A percentile compares a stretch with the other conserved stretches of the same genome.
These are phyloP conservation scores for Cerrena zonata DNA, from an alignment of 1,284 basidiomycete species.

Conservation along the genomic window DNA sequence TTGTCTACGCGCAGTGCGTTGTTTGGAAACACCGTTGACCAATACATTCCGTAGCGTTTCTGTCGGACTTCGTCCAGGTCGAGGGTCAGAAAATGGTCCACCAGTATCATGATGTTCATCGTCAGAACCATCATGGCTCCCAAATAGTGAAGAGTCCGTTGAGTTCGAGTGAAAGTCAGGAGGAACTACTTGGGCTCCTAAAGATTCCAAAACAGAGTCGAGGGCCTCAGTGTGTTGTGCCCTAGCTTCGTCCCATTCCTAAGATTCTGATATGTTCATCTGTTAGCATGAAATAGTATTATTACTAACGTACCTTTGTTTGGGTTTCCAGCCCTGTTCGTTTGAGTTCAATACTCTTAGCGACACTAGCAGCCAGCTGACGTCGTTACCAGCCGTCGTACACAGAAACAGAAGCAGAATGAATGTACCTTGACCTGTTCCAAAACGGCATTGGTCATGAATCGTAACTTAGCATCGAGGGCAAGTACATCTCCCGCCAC, in stretches of 20 bases:
- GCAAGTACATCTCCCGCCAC: conserved; percentile 64
- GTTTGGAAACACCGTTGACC: conserved; percentile 21
- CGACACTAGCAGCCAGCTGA: conserved; percentile 65
- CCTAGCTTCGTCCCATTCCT: conserved; percentile 69
- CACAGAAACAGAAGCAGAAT: conserved; percentile 1
- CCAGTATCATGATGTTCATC: conserved; percentile 31
- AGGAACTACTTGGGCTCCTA: conserved; percentile 66
- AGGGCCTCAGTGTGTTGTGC: conserved; percentile 53
- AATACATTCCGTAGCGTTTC: conserved; percentile 26
- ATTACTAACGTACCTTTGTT: conserved; percentile 45
- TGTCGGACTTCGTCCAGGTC: conserved; percentile 24
- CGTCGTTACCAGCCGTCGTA: conserved; percentile 1
- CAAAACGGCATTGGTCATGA: conserved; percentile 64
- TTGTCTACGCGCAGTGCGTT: conserved; percentile 22
- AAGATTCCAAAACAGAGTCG: conserved; percentile 62
- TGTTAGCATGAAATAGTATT: not conserved
- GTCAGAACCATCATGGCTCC: conserved; percentile 56
- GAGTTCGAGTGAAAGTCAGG: conserved; percentile 65
- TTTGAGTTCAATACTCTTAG: conserved; percentile 67
- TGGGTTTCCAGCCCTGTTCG: conserved; percentile 51
- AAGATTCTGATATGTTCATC: not conserved
- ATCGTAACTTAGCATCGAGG: conserved; percentile 69
- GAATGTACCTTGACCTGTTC: conserved; percentile 64
- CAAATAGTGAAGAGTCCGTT: conserved; percentile 66
- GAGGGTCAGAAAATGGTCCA: conserved; percentile 2